Percentiles rank a stretch among this genome's conserved stretches.
Conservation (phyloP, 2,329 filamentous ascomycete genomes). For the Penicillium frequentans region DNA sequence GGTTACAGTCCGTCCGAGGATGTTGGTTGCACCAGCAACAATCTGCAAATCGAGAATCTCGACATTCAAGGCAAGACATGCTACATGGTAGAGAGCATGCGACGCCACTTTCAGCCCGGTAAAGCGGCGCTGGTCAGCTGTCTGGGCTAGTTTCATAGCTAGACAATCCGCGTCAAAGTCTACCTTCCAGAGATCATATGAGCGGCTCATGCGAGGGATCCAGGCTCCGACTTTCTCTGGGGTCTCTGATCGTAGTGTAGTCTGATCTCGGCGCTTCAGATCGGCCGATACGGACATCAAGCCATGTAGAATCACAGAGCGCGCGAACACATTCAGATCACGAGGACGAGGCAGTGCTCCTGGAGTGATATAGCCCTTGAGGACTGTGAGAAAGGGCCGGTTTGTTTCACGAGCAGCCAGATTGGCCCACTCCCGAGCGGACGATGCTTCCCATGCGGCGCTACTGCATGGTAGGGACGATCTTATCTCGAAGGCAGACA, state of each 20-base stretch:
- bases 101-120: conserved; percentile 51
- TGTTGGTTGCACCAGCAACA: conserved; percentile 59
- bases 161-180: conserved; percentile 58
- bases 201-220: conserved; percentile 52
- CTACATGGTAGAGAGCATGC: conserved; percentile 59
- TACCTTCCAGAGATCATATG: conserved; percentile 59
- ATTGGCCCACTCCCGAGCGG: conserved; percentile 53
- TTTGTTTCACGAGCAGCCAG: conserved; percentile 40
- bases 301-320: conserved; percentile 59
- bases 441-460: conserved; percentile 58
- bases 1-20: conserved; percentile 56
- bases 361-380: conserved; percentile 59
- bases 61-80: conserved; percentile 57
- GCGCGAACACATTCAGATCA: conserved; percentile 53
- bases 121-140: conserved; percentile 43
- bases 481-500: conserved; percentile 64
- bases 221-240: conserved; percentile 47
- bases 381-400: conserved; percentile 50
- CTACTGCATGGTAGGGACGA: conserved; percentile 58
- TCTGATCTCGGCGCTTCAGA: conserved; percentile 62
- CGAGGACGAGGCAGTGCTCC: conserved; percentile 35
- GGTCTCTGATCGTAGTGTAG: conserved; percentile 51
- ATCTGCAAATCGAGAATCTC: conserved; percentile 64
- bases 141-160: conserved; percentile 35
- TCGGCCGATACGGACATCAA: conserved; percentile 65